Percentiles rank a stretch among this genome's conserved stretches.
phyloP scores from a whole-genome alignment of 306 rosid genomes.

The Calophaca sinica region DNA sequence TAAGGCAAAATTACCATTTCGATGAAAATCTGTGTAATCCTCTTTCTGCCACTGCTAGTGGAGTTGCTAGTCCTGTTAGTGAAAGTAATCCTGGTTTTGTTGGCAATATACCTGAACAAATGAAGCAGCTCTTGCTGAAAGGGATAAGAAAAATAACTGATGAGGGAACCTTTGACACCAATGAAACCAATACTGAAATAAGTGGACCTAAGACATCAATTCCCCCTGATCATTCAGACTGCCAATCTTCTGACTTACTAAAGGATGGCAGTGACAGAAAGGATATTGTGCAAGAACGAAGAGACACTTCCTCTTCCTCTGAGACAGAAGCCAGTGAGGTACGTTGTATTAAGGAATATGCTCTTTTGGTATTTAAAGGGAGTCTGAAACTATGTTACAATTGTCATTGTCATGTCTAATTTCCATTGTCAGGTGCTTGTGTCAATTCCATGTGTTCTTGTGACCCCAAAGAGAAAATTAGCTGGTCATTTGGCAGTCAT shows the following conservation, averaged over 20 bases:
- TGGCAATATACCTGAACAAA: constrained; percentile 92
- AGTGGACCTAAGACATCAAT: constrained; percentile 58
- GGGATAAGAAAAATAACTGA: constrained; percentile 89
- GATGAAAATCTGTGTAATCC: constrained; percentile 89
- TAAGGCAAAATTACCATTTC: constrained; percentile 87
- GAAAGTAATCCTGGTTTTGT: constrained; percentile 74
- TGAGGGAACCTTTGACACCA: constrained; percentile 73
- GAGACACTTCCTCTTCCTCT: constrained; percentile 63
- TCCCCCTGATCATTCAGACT: constrained; percentile 64
- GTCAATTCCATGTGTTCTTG: constrained; percentile 85
- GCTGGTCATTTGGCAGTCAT: constrained; percentile 92
- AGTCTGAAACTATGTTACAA: constrained; percentile 31
- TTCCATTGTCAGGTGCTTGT: constrained; percentile 79
- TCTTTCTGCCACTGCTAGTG: constrained; percentile 57
- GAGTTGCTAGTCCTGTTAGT: constrained; percentile 53
- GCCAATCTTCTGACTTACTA: constrained; percentile 59
- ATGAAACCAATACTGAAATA: constrained; percentile 64
- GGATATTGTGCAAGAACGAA: constrained; percentile 70
- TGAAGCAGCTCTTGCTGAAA: constrained; percentile 86
- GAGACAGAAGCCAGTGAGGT: constrained; percentile 91
- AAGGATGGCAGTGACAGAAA: constrained; percentile 69
- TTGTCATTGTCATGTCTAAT: constrained; percentile 43
- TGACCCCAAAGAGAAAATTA: constrained; percentile 87
- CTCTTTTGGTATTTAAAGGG: constrained; percentile 26
- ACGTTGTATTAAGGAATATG: constrained; percentile 44